Base-by-base conservation (phyloP, 495 filamentous ascomycete genomes). In the Daldinia decipiens region DNA sequence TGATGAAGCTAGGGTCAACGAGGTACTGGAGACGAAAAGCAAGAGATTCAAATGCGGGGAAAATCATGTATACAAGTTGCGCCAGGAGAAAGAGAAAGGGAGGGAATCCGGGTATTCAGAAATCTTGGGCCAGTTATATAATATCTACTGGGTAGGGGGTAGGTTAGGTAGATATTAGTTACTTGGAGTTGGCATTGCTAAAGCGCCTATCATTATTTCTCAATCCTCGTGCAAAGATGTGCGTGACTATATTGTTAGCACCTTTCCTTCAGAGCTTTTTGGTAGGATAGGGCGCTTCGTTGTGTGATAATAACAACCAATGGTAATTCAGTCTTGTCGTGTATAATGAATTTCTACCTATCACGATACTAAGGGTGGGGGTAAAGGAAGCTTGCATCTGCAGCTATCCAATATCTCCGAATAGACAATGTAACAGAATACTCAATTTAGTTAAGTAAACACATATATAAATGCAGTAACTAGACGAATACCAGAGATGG, bases 241-340 rank as follows among this genome's bases (percentile, higher is more conserved):
- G 58, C 17, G 31, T 60, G 54, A 63, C 45, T 55, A 13, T 34
- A 29, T 71, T 66, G 40, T 45, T 32, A 59, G 45, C 24, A 58
- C 29, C 12, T 21, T 29, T 59, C 29, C 21, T 32, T 32, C 32
- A 61, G 47, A 54, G 59, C 34, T 61, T 73, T 73, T 73, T 56
- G 27, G 70, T 57, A 65, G 70, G 70, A 45, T 73, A 73, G 51
- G 43, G 70, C 70, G 70, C 70, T 73, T 73, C 61, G 40, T 65
- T 65, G 57, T 55, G 61, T 65, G 70, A 73, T 68, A 68, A 54
- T 50, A 21, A 32, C 45, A 31, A 13, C 70, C 70, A 73, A 73
- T 73, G 61, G 15, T 58, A 73, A 68, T 47, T 73, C 65, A 50
- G 12, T 38, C 24, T 58, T 59, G 38, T 53, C 17, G 26, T 68